These are phyloP conservation scores for Cutaneotrichosporon daszewskae DNA, from an alignment of 1,284 basidiomycete species.

Conservation along the genomic window DNA sequence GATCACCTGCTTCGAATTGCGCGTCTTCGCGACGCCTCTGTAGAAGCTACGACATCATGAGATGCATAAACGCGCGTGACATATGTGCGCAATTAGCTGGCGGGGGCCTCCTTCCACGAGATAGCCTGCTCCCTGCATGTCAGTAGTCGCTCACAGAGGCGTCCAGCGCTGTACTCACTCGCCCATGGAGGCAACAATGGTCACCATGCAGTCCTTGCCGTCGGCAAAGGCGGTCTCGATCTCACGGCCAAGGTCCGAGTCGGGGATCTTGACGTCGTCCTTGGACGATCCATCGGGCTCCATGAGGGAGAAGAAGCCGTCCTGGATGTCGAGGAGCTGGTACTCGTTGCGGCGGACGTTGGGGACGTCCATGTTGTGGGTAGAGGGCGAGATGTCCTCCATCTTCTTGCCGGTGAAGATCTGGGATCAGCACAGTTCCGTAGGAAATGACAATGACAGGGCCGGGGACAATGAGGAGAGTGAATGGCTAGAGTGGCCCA, in stretches of 20 bases:
- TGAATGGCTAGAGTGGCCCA: no score
- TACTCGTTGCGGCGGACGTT: constrained; percentile 88
- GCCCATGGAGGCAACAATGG: constrained; percentile 84
- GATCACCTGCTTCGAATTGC: no score
- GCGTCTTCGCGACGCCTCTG: no score
- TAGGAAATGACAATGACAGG: no score
- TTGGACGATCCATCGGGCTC: constrained; percentile 73
- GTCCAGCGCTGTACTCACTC: no score
- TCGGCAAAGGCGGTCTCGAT: constrained; percentile 72
- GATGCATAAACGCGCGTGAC: background rate
- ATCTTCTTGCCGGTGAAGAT: constrained; percentile 95
- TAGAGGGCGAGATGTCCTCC: constrained; percentile 96
- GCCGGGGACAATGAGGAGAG: background rate
- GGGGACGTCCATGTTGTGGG: constrained; percentile 78
- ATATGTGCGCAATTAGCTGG: background rate
- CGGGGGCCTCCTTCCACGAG: constrained; percentile 6
- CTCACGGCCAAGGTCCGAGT: constrained; percentile 71
- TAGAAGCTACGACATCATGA: constrained; percentile 1
- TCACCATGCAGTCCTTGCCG: constrained; percentile 75
- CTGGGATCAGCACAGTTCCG: constrained; percentile 48
- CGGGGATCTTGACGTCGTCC: constrained; percentile 94
- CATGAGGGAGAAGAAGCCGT: constrained; percentile 93
- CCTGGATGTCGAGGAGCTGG: constrained; percentile 84
- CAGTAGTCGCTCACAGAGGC: no score
- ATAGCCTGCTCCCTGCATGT: constrained; percentile 10